These are phyloP conservation scores for Daldinia concentrica DNA, from an alignment of 495 filamentous ascomycete genomes.

Conservation along the genomic window DNA sequence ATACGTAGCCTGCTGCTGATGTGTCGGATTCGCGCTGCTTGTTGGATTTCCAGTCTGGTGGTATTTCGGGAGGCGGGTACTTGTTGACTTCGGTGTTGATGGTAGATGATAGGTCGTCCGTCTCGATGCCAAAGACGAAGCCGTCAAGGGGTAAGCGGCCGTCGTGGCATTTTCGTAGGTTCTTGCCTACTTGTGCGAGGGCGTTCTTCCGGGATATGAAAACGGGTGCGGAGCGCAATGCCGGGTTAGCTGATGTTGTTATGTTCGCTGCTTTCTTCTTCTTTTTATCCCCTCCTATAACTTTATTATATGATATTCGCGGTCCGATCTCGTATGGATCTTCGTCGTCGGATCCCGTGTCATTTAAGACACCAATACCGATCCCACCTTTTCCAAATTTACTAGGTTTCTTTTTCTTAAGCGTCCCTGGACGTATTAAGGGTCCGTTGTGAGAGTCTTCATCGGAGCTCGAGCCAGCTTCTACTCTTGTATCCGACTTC, in stretches of 20 bases:
- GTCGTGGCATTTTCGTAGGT: conserved; percentile 85
- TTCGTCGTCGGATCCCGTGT: conserved; percentile 96
- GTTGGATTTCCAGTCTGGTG: conserved; percentile 77
- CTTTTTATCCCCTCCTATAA: conserved; percentile 87
- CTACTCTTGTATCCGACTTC: conserved; percentile 16
- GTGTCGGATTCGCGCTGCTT: conserved; percentile 58
- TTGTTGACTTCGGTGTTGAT: conserved; percentile 68
- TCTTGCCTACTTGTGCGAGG: conserved; percentile 63
- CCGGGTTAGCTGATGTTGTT: conserved; percentile 66
- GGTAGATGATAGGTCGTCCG: conserved; percentile 62
- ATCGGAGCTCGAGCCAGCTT: conserved; percentile 59
- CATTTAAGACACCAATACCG: conserved; percentile 90
- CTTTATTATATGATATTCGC: conserved; percentile 86
- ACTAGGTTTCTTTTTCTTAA: conserved; percentile 60
- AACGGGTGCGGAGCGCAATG: conserved; percentile 72
- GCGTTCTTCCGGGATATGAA: conserved; percentile 80
- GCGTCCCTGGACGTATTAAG: conserved; percentile 35
- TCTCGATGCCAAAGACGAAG: conserved; percentile 74
- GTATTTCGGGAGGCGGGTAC: conserved; percentile 79
- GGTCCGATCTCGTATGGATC: conserved; percentile 94
- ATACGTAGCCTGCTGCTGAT: conserved; percentile 62
- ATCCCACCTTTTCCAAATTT: conserved; percentile 70
- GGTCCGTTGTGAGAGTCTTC: conserved; percentile 57
- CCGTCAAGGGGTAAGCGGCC: conserved; percentile 86
- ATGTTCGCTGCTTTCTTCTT: conserved; percentile 66